These are phyloP conservation scores for Globisporangium irregulare DNA, from an alignment of 352 stramenopile genomes.

Conservation along the genomic window DNA sequence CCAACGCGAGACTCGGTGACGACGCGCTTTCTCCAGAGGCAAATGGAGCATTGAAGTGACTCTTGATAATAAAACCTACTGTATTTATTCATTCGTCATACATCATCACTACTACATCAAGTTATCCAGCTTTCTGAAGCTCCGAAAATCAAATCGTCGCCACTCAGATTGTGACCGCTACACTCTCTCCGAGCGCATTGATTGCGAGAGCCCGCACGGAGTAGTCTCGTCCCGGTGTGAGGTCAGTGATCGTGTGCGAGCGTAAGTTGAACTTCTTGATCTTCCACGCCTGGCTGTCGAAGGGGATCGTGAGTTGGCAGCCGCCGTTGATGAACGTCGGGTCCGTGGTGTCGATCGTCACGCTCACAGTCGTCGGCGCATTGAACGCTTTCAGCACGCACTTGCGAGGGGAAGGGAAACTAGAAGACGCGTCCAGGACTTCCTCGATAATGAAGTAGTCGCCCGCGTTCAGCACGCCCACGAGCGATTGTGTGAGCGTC, in stretches of 20 bases:
- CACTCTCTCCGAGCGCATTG: constrained; percentile 41
- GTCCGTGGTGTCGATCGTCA: constrained; percentile 31
- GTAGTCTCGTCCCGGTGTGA: constrained; percentile 70
- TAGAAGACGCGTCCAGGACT: constrained; percentile 17
- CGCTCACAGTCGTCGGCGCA: constrained; percentile 15
- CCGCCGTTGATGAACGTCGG: constrained; percentile 21
- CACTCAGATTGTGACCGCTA: constrained; percentile 19
- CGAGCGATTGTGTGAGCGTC: constrained; percentile 41
- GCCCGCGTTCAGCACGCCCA: constrained; percentile 11
- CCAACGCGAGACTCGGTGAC: constrained; percentile 6
- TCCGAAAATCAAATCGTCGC: not conserved
- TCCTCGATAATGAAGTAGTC: constrained; percentile 76
- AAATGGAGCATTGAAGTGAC: not conserved
- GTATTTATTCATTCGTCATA: not conserved
- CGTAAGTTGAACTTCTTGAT: constrained; percentile 68
- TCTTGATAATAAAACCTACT: not conserved
- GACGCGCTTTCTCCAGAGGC: not conserved
- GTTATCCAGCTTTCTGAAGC: not conserved
- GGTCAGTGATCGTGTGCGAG: constrained; percentile 47
- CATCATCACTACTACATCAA: not conserved
- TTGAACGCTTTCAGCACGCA: constrained; percentile 47
- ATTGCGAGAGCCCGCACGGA: constrained; percentile 52
- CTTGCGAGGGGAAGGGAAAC: constrained; percentile 6
- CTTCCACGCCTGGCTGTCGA: constrained; percentile 50
- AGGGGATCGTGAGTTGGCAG: constrained; percentile 45